These are phyloP conservation scores for Umbelopsis isabellina DNA, from an alignment of 192 early-diverging fungal species.

Conservation along the genomic window DNA sequence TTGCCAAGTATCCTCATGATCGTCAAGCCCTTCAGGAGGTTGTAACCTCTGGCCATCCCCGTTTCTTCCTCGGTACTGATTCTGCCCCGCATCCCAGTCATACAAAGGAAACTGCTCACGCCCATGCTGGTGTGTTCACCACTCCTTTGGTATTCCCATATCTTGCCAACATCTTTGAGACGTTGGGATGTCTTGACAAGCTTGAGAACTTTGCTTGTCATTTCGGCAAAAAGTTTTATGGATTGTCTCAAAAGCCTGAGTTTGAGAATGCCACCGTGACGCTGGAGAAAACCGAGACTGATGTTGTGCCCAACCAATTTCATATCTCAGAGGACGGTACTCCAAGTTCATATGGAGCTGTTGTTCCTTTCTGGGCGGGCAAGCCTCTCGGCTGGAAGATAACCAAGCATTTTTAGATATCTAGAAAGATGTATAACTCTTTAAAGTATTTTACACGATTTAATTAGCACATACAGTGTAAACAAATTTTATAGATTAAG, in stretches of 20 bases:
- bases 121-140: conserved; percentile 93
- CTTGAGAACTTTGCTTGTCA: conserved; percentile 84
- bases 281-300: conserved; percentile 42
- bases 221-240: conserved; percentile 86
- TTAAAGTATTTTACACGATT: neutral
- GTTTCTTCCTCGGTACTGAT: conserved; percentile 97
- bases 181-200: conserved; percentile 79
- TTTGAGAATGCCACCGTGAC: conserved; percentile 42
- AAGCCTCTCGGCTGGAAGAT: conserved; percentile 68
- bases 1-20: conserved; percentile 94
- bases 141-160: conserved; percentile 84
- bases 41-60: conserved; percentile 83
- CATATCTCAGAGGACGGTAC: conserved; percentile 48
- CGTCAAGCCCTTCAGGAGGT: conserved; percentile 85
- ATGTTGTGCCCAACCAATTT: conserved; percentile 58
- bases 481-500: too few species aligned
- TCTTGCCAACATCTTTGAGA: conserved; percentile 87
- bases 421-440: neutral
- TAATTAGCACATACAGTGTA: too few species aligned
- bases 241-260: conserved; percentile 59
- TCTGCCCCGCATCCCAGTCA: conserved; percentile 92
- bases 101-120: conserved; percentile 80
- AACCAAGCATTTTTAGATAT: conserved; percentile 30
- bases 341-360: conserved; percentile 50
- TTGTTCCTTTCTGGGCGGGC: conserved; percentile 90